phyloP scores from a whole-genome alignment of 331 rosid genomes.

The Rosa hybrid region DNA sequence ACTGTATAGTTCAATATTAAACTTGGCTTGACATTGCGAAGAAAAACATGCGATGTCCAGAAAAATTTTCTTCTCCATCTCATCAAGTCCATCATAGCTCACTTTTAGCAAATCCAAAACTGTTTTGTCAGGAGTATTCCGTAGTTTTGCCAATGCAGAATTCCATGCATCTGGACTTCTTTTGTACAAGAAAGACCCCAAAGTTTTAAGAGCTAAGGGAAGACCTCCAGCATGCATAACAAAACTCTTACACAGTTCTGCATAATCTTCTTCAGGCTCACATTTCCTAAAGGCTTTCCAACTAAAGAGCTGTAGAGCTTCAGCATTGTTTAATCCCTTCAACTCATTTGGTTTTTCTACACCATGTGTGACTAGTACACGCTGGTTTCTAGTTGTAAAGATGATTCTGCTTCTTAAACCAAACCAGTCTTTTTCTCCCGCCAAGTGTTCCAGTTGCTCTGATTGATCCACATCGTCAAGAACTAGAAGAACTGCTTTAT shows the following conservation, averaged over 20 bases:
- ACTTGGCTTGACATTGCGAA: too few relatives aligned
- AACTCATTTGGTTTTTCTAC: not conserved
- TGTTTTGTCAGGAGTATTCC: not conserved
- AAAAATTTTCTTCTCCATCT: not conserved
- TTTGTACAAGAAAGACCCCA: not conserved
- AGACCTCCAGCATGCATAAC: slow-evolving; percentile 9
- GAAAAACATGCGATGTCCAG: slow-evolving; percentile 19
- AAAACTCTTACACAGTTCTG: not conserved
- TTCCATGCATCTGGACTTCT: not conserved
- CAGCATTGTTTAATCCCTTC: not conserved
- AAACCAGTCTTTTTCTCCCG: too few relatives aligned
- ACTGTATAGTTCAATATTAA: not conserved
- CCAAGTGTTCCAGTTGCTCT: too few relatives aligned
- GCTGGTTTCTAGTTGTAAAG: too few relatives aligned
- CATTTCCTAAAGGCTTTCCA: not conserved
- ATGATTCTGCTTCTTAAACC: too few relatives aligned
- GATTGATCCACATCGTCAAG: too few relatives aligned
- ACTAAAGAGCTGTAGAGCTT: slow-evolving; percentile 13
- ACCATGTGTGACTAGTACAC: too few relatives aligned
- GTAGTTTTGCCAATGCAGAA: not conserved
- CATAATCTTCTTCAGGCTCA: not conserved
- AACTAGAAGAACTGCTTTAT: too few relatives aligned
- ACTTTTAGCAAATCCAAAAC: not conserved
- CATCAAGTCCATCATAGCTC: slow-evolving; percentile 12
- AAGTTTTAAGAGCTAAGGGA: slow-evolving; percentile 6